phyloP scores from a whole-genome alignment of 2,329 filamentous ascomycete genomes.

The Fusarium ramigenum region DNA sequence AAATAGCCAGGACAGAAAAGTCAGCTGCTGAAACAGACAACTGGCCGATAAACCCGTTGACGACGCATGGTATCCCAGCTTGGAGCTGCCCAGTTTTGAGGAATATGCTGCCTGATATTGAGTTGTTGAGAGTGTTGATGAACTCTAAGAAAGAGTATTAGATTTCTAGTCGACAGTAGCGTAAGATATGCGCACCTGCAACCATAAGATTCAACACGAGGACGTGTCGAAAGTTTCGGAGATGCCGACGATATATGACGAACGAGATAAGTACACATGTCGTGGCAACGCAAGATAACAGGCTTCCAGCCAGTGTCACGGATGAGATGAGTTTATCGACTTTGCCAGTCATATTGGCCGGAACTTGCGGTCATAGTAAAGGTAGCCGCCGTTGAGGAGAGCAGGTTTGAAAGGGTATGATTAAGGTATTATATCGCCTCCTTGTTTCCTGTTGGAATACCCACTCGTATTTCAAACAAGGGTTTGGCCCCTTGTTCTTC shows the following conservation, averaged over 20 bases:
- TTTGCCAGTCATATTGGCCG: constrained; percentile 20
- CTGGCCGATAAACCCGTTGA: constrained; percentile 36
- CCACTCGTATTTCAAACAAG: constrained; percentile 10
- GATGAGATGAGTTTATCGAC: constrained; percentile 32
- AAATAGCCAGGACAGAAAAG: constrained; percentile 40
- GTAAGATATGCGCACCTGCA: constrained; percentile 24
- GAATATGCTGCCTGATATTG: constrained; percentile 35
- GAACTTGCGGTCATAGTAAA: constrained; percentile 1
- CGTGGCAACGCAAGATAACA: constrained; percentile 35
- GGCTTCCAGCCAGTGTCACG: constrained; percentile 38
- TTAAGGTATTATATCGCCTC: neutral
- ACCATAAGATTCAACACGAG: constrained; percentile 38
- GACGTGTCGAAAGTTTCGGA: constrained; percentile 37
- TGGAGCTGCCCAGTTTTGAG: constrained; percentile 12
- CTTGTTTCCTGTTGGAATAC: neutral
- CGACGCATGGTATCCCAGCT: constrained; percentile 20
- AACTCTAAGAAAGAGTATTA: constrained; percentile 22
- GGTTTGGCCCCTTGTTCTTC: constrained; percentile 3
- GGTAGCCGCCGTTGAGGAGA: neutral
- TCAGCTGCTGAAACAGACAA: constrained; percentile 39
- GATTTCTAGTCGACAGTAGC: too few relatives aligned
- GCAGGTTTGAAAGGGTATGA: neutral
- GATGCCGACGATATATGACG: constrained; percentile 33
- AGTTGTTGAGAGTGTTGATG: constrained; percentile 38
- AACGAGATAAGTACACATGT: constrained; percentile 35